Evolutionary conservation across 805 yeast species (phyloP), one percentile per base, ranked within the genome.

Genomic region (Suhomyces sp.): DNA sequence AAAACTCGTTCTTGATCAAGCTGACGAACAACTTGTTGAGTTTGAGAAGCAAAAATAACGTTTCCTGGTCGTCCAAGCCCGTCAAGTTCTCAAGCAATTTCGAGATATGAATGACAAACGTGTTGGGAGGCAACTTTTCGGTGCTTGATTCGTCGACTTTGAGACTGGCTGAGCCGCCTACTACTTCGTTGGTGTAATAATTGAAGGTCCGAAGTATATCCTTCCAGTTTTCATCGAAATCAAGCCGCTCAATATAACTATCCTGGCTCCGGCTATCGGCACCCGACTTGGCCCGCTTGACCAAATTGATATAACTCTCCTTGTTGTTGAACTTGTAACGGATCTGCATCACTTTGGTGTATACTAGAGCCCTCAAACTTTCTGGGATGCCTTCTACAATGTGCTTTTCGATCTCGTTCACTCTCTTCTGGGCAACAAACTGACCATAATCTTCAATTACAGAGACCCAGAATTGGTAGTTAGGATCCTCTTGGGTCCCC

Each of bases 41-140:
- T 49, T 69, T 72, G 53, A 74, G 60, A n/a, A 74, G 57, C 0
- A 74, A 29, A n/a, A 67, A 70, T 35, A 74, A 63, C 1, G 60
- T 47, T 27, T 74, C 74, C 45, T 69, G 69, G 31, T 61, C 56
- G 15, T 53, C 42, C 31, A 68, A 49, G 2, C 59, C 59, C 2
- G 66, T 60, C 17, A 68, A 48, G 6, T 38, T 44, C 10, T 56
- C 53, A 29, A 72, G 42, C 5, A 63, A 47, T 44, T 57, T 57
- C 36, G 60, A 54, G 23, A 66, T 51, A n/a, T 57, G 61, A 4
- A 62, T 59, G 9, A 69, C 57, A 48, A 68, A 66, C 13, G 55
- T 56, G 48, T 57, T 60, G 5, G 66, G 63, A 7, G 59, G 60
- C 24, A 60, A 46, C 19, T 49, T 51, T n/a, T 52, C 55, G 8